Percentiles rank a stretch among this genome's conserved stretches.
Conservation (phyloP, 768 basidiomycete species). For the Russula sp. region DNA sequence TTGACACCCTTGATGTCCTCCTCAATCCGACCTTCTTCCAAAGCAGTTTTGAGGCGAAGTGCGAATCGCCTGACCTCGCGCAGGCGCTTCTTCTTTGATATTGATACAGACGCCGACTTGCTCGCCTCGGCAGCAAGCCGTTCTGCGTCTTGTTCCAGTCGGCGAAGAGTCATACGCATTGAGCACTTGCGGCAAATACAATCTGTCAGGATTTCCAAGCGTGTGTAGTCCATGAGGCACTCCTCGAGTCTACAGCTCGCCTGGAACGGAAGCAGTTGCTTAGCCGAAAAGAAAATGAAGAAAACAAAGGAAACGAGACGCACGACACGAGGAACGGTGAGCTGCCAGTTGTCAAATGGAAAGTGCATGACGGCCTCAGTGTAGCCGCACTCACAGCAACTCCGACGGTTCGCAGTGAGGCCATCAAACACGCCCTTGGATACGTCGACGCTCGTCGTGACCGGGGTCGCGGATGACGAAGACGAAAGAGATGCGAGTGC, state of each 20-base stretch:
- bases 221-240: conserved; percentile 85
- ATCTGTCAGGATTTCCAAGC: conserved; percentile 83
- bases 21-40: conserved; percentile 76
- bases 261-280: conserved; percentile 38
- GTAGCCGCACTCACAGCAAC: conserved; percentile 87
- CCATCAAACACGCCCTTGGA: conserved; percentile 83
- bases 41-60: conserved; percentile 53
- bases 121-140: conserved; percentile 42
- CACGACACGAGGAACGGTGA: conserved; percentile 60
- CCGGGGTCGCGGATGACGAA: conserved; percentile 27
- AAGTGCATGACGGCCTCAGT: conserved; percentile 94
- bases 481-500: conserved; percentile 41
- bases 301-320: conserved; percentile 45
- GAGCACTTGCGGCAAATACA: conserved; percentile 93
- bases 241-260: conserved; percentile 70
- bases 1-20: conserved; percentile 79
- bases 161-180: conserved; percentile 67
- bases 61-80: conserved; percentile 70
- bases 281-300: not conserved
- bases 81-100: conserved; percentile 71
- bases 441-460: conserved; percentile 37
- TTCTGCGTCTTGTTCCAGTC: conserved; percentile 61
- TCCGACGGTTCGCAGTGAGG: conserved; percentile 83
- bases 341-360: conserved; percentile 79
- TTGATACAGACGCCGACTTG: conserved; percentile 48